Evolutionary conservation across 164 flowering plant species (phyloP).

Genomic region (Saururus chinensis): DNA sequence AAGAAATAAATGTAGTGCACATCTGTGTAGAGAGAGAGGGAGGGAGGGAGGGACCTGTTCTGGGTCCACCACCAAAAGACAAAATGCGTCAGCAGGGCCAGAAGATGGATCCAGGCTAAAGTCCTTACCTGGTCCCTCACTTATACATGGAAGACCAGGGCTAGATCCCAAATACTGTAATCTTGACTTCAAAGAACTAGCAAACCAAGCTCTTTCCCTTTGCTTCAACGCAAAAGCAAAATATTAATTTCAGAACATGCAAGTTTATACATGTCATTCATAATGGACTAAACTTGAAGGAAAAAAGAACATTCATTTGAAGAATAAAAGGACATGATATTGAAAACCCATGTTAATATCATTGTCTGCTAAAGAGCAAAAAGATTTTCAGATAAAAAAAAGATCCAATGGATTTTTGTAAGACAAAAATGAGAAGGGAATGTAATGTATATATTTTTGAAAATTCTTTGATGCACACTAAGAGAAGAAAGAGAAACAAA

Average conservation of each 20-base stretch:
- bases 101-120: slow-evolving; percentile 36
- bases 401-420: too few relatives aligned
- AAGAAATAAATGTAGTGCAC: not conserved
- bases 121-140: slow-evolving; percentile 31
- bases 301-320: too few relatives aligned
- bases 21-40: too few relatives aligned
- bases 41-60: slow-evolving; percentile 27
- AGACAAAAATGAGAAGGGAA: too few relatives aligned
- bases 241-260: not conserved
- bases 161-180: slow-evolving; percentile 60
- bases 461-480: too few relatives aligned
- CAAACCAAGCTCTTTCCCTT: slow-evolving; percentile 80
- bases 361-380: too few relatives aligned
- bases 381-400: too few relatives aligned
- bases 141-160: slow-evolving; percentile 57
- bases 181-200: slow-evolving; percentile 60
- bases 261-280: too few relatives aligned
- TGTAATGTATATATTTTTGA: too few relatives aligned
- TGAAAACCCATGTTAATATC: too few relatives aligned
- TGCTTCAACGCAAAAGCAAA: slow-evolving; percentile 27
- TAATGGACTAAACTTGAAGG: too few relatives aligned
- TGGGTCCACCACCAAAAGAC: slow-evolving; percentile 42
- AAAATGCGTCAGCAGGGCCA: slow-evolving; percentile 58
- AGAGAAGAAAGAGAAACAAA: not conserved
- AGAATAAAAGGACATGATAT: too few relatives aligned